Evolutionary conservation across 208 protist genomes (phyloP), one percentile per base, ranked within the genome.

Genomic region (Balamuthia mandrillaris): DNA sequence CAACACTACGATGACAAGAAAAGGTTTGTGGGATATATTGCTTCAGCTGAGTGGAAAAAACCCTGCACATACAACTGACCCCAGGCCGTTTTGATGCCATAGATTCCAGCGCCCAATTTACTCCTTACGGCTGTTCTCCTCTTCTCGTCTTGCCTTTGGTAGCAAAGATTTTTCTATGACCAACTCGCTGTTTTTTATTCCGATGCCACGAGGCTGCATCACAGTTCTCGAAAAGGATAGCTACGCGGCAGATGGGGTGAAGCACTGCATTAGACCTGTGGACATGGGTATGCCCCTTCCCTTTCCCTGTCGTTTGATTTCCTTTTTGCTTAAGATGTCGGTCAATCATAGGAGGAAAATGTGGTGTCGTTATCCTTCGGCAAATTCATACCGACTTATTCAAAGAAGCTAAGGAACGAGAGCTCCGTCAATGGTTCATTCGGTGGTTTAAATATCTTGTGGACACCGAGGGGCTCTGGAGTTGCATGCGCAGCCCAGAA

Each of bases 141-240:
- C 51, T 31, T 52, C 70, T 29, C 70, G 70, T 14, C 35, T 79
- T 16, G 58, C 70, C 24, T 79, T 79, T n/a, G 70, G 70, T 2
- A 60, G 45, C 2, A 79, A 79, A 37, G 70, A 79, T 47, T 79
- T 79, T 47, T 60, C 42, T 0, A 79, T 79, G 70, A 79, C 70
- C 42, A 79, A 79, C 51, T 79, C 70, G 24, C 33, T 79, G 33
- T 79, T 79, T 47, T 79, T 79, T 37, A 24, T 79, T 9, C 70
- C 70, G 18, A 79, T 79, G 70, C 70, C 70, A n/a, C 70, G 70
- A 31, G 70, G 70, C 41, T 79, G 70, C 35, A 79, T 79, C 42
- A 79, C 70, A 14, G 45, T 79, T 5, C 70, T 79, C 29, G 70
- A 79, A 27, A 52, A 79, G 51, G 7, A 58, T 3, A 33, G 68